Base-by-base conservation (phyloP, 2,329 filamentous ascomycete genomes). In the Colletotrichum sublineola region DNA sequence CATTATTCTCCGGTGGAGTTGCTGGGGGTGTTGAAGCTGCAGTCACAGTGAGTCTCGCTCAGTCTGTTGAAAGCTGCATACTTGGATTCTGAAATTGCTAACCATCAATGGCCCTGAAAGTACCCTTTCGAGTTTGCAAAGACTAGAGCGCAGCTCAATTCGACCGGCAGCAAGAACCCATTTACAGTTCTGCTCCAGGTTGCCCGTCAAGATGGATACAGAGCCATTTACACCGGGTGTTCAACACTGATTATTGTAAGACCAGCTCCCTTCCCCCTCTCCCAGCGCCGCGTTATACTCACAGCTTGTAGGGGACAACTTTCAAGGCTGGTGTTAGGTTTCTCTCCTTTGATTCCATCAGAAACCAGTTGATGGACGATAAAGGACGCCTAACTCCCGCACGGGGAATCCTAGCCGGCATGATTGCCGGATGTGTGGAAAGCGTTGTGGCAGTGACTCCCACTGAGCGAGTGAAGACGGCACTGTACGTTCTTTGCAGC, bases 111-210 rank as follows among this genome's bases (percentile, higher is more conserved):
- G 6, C 8, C 31, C 42, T n/a, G 70, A n/a, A 71, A 86, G 82
- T 92, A 92, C 78, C 90, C 90, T 0, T 88, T 92, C 75, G 90
- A 92, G 77, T 93, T 91, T 75, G 89, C 90, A 66, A 93, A 93
- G 80, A 92, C 90, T 0, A 83, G 89, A 67, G 85, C 89, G 3
- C 89, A 92, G 74, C 82, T 91, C n/a, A 82, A 79, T 9, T 64
- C 82, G 56, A 80, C 76, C 52, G 68, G 71, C 1, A 78, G 84
- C 20, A 82, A 82, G 52, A 92, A 92, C 67, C 90, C 90, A 0
- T 88, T 91, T 75, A 76, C 81, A 0, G 85, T 92, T 7, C 87
- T 92, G 42, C 68, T 80, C 5, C 81, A 87, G 36, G 87, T 91
- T 9, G 86, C 88, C 62, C 81, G 82, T 29, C 81, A 85, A 20